phyloP scores from a whole-genome alignment of 306 rosid species.

The Pyrus bretschneideri region DNA sequence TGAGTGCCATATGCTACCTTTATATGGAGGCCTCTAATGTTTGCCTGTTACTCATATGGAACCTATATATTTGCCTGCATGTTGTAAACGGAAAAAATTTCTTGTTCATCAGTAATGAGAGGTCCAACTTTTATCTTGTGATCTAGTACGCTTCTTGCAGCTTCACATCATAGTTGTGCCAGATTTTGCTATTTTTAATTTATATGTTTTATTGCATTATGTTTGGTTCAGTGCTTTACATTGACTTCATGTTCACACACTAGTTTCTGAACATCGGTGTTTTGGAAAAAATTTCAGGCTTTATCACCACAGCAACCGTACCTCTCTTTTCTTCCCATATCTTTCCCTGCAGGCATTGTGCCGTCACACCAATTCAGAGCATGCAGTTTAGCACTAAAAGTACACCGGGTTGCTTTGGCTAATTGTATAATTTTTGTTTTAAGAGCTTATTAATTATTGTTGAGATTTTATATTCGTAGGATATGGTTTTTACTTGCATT shows the following conservation, averaged over 20 bases:
- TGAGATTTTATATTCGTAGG: slow-evolving; percentile 2
- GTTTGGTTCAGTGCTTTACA: not conserved
- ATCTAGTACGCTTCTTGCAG: not conserved
- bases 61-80: not conserved
- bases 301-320: slow-evolving; percentile 16
- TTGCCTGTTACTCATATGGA: not conserved
- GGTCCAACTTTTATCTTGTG: not conserved
- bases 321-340: slow-evolving; percentile 21
- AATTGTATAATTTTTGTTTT: slow-evolving; percentile 16
- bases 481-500: slow-evolving; percentile 14
- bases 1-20: not conserved
- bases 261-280: slow-evolving; percentile 6
- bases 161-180: not conserved
- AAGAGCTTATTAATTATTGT: slow-evolving; percentile 1
- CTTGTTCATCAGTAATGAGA: not conserved
- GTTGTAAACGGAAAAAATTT: not conserved
- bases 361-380: slow-evolving; percentile 9
- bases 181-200: not conserved
- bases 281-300: slow-evolving; percentile 24
- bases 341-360: slow-evolving; percentile 10
- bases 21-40: too few species aligned
- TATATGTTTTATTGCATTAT: too few species aligned
- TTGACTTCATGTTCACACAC: not conserved
- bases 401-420: slow-evolving; percentile 35
- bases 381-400: slow-evolving; percentile 28